phyloP scores from a whole-genome alignment of 345 rosid species.

The Euphorbia pulcherrima region DNA sequence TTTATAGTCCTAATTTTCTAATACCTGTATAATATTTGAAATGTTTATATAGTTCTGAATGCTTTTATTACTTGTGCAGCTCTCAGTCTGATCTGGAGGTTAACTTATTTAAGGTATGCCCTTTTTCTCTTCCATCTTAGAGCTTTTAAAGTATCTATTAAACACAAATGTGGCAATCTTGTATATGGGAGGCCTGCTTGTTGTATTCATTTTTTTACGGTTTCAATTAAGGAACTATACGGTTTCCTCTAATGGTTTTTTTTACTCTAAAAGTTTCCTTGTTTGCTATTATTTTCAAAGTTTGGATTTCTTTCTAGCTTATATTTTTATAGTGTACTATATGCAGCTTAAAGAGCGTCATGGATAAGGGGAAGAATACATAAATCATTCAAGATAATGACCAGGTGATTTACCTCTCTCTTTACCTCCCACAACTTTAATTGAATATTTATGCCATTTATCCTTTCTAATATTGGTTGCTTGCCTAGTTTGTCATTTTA shows the following conservation, averaged over 20 bases:
- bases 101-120: conserved; percentile 72
- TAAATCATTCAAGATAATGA: conserved; percentile 93
- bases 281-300: too few relatives aligned
- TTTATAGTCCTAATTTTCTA: not conserved
- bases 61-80: conserved; percentile 40
- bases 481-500: too few relatives aligned
- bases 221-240: not conserved
- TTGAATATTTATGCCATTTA: too few relatives aligned
- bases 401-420: conserved; percentile 45
- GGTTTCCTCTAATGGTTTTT: not conserved
- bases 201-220: conserved; percentile 4
- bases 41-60: not conserved
- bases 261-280: not conserved
- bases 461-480: too few relatives aligned
- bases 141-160: too few relatives aligned
- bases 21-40: not conserved
- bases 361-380: conserved; percentile 82
- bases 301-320: conserved; percentile 16
- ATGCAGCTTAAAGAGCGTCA: conserved; percentile 91
- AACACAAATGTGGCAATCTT: not conserved
- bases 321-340: conserved; percentile 14
- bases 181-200: not conserved
- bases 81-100: conserved; percentile 92
- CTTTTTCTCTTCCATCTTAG: too few relatives aligned
- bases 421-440: not conserved